These are phyloP conservation scores for Pichia sp. DNA, from an alignment of 1,139 yeast genomes.

Conservation along the genomic window DNA sequence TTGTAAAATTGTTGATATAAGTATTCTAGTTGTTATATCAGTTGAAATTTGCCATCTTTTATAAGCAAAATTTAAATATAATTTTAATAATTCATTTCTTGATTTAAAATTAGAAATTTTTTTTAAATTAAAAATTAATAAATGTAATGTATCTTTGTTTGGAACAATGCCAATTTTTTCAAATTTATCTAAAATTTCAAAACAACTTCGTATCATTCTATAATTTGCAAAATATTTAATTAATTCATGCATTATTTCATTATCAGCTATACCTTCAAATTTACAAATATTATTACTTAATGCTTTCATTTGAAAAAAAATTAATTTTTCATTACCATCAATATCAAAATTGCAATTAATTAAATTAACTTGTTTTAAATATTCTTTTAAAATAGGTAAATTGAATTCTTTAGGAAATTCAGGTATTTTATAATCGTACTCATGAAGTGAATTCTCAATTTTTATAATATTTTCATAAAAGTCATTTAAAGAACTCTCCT, in stretches of 20 bases:
- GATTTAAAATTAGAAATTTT: background rate
- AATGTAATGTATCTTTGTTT: constrained; percentile 10
- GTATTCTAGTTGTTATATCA: constrained; percentile 7
- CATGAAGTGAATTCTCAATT: background rate
- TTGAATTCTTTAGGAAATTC: constrained; percentile 3
- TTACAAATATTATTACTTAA: constrained; percentile 4
- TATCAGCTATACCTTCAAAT: constrained; percentile 9
- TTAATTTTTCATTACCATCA: background rate
- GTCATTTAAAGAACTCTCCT: background rate
- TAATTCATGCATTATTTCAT: constrained; percentile 9
- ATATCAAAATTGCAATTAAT: constrained; percentile 5
- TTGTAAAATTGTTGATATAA: background rate
- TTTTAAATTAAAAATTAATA: constrained; percentile 5
- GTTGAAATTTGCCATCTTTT: constrained; percentile 8
- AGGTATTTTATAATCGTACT: constrained; percentile 4
- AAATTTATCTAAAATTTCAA: constrained; percentile 5
- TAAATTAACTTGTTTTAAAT: constrained; percentile 4
- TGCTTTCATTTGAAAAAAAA: constrained; percentile 2
- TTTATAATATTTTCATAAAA: constrained; percentile 2
- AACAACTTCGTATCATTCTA: background rate
- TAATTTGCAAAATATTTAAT: constrained; percentile 7
- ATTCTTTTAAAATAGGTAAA: background rate
- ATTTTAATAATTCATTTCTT: constrained; percentile 2
- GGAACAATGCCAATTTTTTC: constrained; percentile 10
- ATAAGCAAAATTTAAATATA: constrained; percentile 5